Evolutionary conservation across 371 early-diverging fungal genomes (phyloP).

Genomic region (Mucor ambiguus): DNA sequence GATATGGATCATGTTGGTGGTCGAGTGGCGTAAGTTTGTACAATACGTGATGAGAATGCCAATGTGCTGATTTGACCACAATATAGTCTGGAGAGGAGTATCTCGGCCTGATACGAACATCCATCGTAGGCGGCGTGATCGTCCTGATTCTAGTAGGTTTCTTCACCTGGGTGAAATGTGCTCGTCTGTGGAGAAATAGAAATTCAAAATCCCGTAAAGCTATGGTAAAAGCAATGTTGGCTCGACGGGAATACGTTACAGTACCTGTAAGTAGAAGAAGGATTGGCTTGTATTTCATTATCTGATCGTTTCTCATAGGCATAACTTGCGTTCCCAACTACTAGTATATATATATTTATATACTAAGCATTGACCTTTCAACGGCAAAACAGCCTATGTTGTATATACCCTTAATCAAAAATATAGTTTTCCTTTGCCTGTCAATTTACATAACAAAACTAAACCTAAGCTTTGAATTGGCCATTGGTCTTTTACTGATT

Average conservation of each 20-base stretch:
- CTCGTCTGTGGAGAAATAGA: constrained; percentile 38
- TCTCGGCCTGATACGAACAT: constrained; percentile 36
- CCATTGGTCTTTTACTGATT: too few species aligned
- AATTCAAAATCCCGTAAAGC: constrained; percentile 36
- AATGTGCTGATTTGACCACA: neutral
- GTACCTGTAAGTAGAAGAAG: constrained; percentile 36
- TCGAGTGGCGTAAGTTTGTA: constrained; percentile 28
- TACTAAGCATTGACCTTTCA: too few species aligned
- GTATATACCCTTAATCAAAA: too few species aligned
- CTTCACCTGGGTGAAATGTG: constrained; percentile 48
- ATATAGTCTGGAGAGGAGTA: constrained; percentile 5
- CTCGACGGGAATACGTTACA: constrained; percentile 44
- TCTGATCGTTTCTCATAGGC: neutral
- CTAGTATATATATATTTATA: too few species aligned
- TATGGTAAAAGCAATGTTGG: constrained; percentile 35
- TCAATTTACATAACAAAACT: too few species aligned
- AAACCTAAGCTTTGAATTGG: too few species aligned
- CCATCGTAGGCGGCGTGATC: constrained; percentile 42
- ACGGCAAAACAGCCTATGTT: too few species aligned
- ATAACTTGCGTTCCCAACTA: neutral
- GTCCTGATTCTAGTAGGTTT: constrained; percentile 37
- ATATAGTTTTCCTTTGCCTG: too few species aligned
- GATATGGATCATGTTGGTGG: constrained; percentile 44
- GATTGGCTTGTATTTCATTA: neutral
- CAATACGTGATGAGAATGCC: neutral